These are phyloP conservation scores for Oryza longistaminata DNA, from an alignment of 176 grass and related monocot species.

Conservation along the genomic window DNA sequence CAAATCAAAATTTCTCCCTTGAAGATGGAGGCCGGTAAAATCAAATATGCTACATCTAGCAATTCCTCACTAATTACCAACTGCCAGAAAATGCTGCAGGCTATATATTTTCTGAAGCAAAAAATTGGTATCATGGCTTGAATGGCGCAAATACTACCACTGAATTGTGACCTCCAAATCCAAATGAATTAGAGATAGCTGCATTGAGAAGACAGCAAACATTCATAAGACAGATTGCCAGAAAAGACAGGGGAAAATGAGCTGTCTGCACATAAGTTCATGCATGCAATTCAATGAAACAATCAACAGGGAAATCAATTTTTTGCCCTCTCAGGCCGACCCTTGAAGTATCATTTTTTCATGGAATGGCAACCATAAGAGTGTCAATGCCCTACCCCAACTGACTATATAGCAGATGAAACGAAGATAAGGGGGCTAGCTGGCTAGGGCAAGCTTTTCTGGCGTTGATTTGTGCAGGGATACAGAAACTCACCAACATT, in stretches of 20 bases:
- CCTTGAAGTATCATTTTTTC: not conserved
- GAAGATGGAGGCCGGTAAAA: slow-evolving; percentile 13
- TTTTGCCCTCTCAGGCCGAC: not conserved
- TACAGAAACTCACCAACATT: slow-evolving; percentile 53
- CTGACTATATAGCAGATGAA: not conserved
- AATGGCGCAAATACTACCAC: slow-evolving; percentile 61
- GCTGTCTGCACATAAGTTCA: not conserved
- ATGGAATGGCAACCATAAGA: not conserved
- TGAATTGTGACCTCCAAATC: slow-evolving; percentile 68
- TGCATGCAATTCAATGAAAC: not conserved
- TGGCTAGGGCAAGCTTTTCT: not conserved
- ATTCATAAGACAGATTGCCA: not conserved
- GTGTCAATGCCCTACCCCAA: not conserved
- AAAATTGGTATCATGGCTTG: slow-evolving; percentile 47
- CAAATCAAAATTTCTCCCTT: slow-evolving; percentile 39
- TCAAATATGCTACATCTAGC: slow-evolving; percentile 17
- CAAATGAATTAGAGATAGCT: slow-evolving; percentile 72
- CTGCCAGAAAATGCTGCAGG: not conserved
- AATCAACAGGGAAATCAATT: not conserved
- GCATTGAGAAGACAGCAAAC: too few relatives aligned
- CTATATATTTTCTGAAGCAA: not conserved
- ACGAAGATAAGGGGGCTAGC: not conserved
- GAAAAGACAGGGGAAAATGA: not conserved
- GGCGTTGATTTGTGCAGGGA: not conserved
- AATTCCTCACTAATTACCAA: slow-evolving; percentile 14